Evolutionary conservation across 345 rosid species (phyloP).

Genomic region (Conringia planisiliqua): DNA sequence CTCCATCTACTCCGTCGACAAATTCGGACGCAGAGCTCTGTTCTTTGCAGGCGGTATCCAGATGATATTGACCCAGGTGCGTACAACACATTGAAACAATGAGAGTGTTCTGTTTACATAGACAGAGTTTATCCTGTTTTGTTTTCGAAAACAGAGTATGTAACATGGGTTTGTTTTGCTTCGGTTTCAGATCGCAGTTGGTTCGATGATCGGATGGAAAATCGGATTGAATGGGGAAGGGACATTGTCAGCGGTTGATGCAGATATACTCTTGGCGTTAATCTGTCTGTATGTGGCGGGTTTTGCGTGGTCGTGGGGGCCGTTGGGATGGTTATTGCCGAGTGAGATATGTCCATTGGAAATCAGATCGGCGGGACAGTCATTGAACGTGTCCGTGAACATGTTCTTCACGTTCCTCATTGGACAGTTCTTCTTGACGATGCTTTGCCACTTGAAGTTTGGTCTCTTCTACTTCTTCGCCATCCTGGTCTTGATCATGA

Average conservation of each 20-base stretch:
- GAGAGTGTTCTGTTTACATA: neutral
- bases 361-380: conserved; percentile 32
- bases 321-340: conserved; percentile 40
- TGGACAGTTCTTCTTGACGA: conserved; percentile 37
- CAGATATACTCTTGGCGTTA: conserved; percentile 23
- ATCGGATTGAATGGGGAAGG: conserved; percentile 34
- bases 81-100: neutral
- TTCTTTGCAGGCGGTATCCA: conserved; percentile 39
- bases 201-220: conserved; percentile 26
- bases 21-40: conserved; percentile 34
- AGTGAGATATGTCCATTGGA: conserved; percentile 39
- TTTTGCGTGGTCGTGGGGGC: conserved; percentile 42
- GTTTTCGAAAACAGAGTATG: neutral
- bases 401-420: conserved; percentile 41
- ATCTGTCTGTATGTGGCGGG: conserved; percentile 37
- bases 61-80: conserved; percentile 41
- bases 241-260: neutral
- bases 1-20: conserved; percentile 36
- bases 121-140: neutral
- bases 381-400: conserved; percentile 34
- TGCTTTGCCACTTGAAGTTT: conserved; percentile 45
- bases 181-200: conserved; percentile 25
- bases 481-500: conserved; percentile 31
- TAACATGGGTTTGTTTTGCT: neutral
- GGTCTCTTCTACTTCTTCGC: conserved; percentile 39